A percentile compares a stretch with the other conserved stretches of the same genome.
Conservation (phyloP, 2,329 filamentous ascomycete genomes). For the Aspergillus nomiae region DNA sequence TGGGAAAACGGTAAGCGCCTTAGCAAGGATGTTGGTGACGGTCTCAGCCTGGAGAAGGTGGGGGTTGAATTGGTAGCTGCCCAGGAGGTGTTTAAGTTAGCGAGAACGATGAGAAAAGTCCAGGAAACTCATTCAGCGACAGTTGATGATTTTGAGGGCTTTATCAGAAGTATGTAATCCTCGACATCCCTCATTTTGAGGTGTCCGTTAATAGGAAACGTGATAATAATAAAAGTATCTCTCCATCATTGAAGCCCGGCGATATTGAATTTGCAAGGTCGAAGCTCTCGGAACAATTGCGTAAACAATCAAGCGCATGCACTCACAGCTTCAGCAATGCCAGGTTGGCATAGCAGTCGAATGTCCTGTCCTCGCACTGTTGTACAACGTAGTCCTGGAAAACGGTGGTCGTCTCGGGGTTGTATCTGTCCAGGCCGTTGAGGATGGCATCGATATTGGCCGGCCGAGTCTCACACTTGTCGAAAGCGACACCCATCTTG, state of each 20-base stretch:
- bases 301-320: constrained; percentile 14
- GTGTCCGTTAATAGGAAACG: constrained; percentile 99
- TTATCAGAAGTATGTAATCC: constrained; percentile 70
- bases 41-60: constrained; percentile 96
- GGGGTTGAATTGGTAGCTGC: constrained; percentile 98
- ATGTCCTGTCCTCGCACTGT: constrained; percentile 93
- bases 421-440: constrained; percentile 96
- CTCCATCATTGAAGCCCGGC: constrained; percentile 66
- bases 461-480: constrained; percentile 89
- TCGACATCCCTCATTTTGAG: constrained; percentile 62
- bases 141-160: constrained; percentile 5
- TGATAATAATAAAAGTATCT: constrained; percentile 60
- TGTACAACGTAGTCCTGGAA: constrained; percentile 94
- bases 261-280: background rate
- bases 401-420: constrained; percentile 89
- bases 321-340: constrained; percentile 92
- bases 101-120: background rate
- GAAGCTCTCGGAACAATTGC: constrained; percentile 3
- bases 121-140: background rate
- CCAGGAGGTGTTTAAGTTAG: background rate
- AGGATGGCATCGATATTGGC: constrained; percentile 91
- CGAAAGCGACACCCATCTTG: constrained; percentile 58
- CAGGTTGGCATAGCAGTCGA: constrained; percentile 95
- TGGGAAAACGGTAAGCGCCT: constrained; percentile 95
- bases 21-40: constrained; percentile 98